Base-by-base conservation (phyloP, 2,329 filamentous ascomycete species). In the Scytalidium sp. region DNA sequence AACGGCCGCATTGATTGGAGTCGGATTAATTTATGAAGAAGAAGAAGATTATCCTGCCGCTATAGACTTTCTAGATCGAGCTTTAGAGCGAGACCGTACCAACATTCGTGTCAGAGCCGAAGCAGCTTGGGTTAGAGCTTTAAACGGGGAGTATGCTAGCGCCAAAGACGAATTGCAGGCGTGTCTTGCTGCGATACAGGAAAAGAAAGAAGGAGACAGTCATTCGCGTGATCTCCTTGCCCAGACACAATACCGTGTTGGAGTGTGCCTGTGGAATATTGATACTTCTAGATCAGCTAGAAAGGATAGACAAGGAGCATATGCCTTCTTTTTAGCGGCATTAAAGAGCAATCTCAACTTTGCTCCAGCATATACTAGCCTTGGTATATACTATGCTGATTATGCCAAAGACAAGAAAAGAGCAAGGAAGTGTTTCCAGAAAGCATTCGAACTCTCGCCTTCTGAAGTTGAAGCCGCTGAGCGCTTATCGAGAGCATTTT, bases 391-490 rank as follows among this genome's bases (percentile, higher is more conserved):
- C 71, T 99, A 97, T 64, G 84, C 85, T 5, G 93, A 97, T 62
- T 97, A 97, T 64, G 87, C 83, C 49, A 90, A 85, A 57, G 94
- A 97, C 67, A 90, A 85, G 68, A 88, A 85, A 61, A 79, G 95
- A 63, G 90, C 93, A 8, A 81, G 89, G n/a, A 85, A 88, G 55
- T 97, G 93, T 65, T 97, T 97, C 62, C 90, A 97, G 61, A 97
- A 97, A 66, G 94, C 94, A 0, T 88, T 99, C 45, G 94, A 99
- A 67, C 73, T 99, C 3, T 99, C 94, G 0, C 74, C 90, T 0
- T 85, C 88, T 0, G 94, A 99, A 64, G 81, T 96, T 1, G 78
- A 87, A 58, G 90, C 94, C 29, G 94, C 94, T 0, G 90, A 97
- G 67, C 82, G 90, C 22, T 79, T 99, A 15, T 92, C 94, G 2